Conservation (phyloP, 257 asterid species). For the Nicotiana undulata region DNA sequence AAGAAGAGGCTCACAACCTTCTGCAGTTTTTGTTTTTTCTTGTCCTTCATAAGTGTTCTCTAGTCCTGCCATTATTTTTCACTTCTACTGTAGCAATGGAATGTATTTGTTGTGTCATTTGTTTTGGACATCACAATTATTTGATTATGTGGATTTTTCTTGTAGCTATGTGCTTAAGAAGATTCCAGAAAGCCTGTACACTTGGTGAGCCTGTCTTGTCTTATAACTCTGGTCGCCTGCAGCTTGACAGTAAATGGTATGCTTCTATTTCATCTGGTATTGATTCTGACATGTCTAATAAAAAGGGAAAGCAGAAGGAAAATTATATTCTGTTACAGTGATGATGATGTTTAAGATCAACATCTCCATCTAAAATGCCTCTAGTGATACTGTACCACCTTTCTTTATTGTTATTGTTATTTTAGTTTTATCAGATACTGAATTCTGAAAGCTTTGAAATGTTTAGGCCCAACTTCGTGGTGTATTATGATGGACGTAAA, state of each 20-base stretch:
- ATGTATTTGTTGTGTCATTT: slow-evolving; percentile 9
- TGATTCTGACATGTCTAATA: neutral
- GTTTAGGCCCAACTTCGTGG: neutral
- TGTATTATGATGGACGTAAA: slow-evolving; percentile 1
- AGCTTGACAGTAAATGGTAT: slow-evolving; percentile 84
- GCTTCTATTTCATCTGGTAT: slow-evolving; percentile 6
- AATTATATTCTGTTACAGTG: too few relatives aligned
- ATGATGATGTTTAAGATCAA: neutral
- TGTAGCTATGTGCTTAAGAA: slow-evolving; percentile 89
- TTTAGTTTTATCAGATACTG: neutral
- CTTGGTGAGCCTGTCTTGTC: slow-evolving; percentile 70
- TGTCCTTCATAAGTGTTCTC: neutral
- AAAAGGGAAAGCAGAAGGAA: neutral
- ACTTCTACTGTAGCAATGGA: neutral
- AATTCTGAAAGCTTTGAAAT: neutral
- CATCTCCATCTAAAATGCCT: neutral
- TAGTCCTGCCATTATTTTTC: neutral
- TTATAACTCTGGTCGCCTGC: slow-evolving; percentile 52
- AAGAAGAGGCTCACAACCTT: neutral
- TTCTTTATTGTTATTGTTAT: neutral
- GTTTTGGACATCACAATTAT: slow-evolving; percentile 1
- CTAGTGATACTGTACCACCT: neutral
- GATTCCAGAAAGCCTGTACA: slow-evolving; percentile 64
- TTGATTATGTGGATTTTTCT: slow-evolving; percentile 21
- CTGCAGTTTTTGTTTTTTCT: neutral